Evolutionary conservation across 768 basidiomycete species (phyloP).

Genomic region (Tricholoma terreum): DNA sequence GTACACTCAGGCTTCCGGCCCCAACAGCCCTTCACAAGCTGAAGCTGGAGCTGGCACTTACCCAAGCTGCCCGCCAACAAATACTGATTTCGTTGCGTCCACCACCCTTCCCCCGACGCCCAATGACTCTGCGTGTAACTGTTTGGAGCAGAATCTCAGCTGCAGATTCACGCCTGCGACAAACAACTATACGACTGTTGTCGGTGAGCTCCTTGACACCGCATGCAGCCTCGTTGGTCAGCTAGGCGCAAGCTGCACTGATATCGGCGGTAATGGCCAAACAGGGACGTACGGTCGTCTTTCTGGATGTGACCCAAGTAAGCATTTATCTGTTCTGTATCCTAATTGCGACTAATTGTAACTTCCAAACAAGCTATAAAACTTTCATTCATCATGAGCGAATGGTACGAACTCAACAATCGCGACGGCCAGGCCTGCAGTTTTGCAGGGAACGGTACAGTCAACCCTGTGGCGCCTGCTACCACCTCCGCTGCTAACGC

Average conservation of each 20-base stretch:
- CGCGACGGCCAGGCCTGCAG: slow-evolving; percentile 62
- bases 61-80: slow-evolving; percentile 62
- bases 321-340: slow-evolving; percentile 18
- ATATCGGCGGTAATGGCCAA: slow-evolving; percentile 70
- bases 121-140: slow-evolving; percentile 74
- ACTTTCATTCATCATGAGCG: slow-evolving; percentile 79
- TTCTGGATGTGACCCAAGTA: slow-evolving; percentile 79
- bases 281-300: slow-evolving; percentile 75
- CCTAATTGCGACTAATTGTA: slow-evolving; percentile 7
- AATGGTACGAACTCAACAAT: slow-evolving; percentile 66
- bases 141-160: slow-evolving; percentile 62
- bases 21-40: slow-evolving; percentile 54
- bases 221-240: slow-evolving; percentile 76
- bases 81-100: slow-evolving; percentile 60
- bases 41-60: slow-evolving; percentile 47
- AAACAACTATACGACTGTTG: slow-evolving; percentile 53
- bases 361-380: slow-evolving; percentile 53
- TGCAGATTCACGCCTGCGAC: slow-evolving; percentile 72
- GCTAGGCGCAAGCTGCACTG: slow-evolving; percentile 56
- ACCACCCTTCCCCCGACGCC: slow-evolving; percentile 80
- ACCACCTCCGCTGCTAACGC: slow-evolving; percentile 45
- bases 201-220: slow-evolving; percentile 61
- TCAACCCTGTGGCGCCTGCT: slow-evolving; percentile 56
- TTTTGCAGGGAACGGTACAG: slow-evolving; percentile 83
- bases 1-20: slow-evolving; percentile 53